A percentile compares a stretch with the other conserved stretches of the same genome.
Evolutionary conservation across 495 filamentous ascomycete species (phyloP).

Genomic region (Choiromyces venosus): DNA sequence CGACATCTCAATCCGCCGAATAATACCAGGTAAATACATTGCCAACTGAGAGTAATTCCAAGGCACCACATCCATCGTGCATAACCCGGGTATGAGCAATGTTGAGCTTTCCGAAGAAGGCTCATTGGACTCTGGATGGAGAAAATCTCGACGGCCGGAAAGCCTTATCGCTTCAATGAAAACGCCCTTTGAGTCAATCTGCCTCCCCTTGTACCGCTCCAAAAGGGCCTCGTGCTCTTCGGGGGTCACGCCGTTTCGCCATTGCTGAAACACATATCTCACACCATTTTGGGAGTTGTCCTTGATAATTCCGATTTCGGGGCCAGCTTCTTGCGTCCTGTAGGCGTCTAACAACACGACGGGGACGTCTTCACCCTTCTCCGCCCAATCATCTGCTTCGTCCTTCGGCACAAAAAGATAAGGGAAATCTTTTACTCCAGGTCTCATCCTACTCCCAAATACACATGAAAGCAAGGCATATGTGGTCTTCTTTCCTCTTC

Average conservation of each 20-base stretch:
- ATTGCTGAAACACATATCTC: slow-evolving; percentile 31
- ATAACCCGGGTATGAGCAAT: slow-evolving; percentile 39
- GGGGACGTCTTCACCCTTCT: neutral
- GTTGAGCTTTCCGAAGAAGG: slow-evolving; percentile 11
- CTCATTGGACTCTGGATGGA: slow-evolving; percentile 47
- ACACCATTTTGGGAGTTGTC: slow-evolving; percentile 34
- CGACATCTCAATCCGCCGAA: slow-evolving; percentile 60
- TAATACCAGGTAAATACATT: slow-evolving; percentile 67
- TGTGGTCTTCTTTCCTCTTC: slow-evolving; percentile 28
- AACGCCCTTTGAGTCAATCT: slow-evolving; percentile 42
- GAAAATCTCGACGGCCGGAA: slow-evolving; percentile 57
- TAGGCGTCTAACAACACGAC: slow-evolving; percentile 24
- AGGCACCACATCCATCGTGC: slow-evolving; percentile 55
- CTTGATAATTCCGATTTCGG: slow-evolving; percentile 41
- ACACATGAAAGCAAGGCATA: slow-evolving; percentile 29
- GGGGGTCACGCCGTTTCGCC: slow-evolving; percentile 33
- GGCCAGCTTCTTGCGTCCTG: slow-evolving; percentile 10
- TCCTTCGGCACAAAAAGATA: slow-evolving; percentile 35
- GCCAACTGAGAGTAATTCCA: slow-evolving; percentile 59
- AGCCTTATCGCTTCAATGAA: slow-evolving; percentile 51
- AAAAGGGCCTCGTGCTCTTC: slow-evolving; percentile 14
- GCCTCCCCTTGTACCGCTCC: slow-evolving; percentile 28
- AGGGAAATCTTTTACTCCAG: slow-evolving; percentile 29
- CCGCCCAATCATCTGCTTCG: slow-evolving; percentile 27
- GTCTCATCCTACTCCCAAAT: slow-evolving; percentile 31